Evolutionary conservation across 2,329 filamentous ascomycete species (phyloP), one percentile per base, ranked within the genome.

Genomic region (Gnomoniopsis smithogilvyi): DNA sequence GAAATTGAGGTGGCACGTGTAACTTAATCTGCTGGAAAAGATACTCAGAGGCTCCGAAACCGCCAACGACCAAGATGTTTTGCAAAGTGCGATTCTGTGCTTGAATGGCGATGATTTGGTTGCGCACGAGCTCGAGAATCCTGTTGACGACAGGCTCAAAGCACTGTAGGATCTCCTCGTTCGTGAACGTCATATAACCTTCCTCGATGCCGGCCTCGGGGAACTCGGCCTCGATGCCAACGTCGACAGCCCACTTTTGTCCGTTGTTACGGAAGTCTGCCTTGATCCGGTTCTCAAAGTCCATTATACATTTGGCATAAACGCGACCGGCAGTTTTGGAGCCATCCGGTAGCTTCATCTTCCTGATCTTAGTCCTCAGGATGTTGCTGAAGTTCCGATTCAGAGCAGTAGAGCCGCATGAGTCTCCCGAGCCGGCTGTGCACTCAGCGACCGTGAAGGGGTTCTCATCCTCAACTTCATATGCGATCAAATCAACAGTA

Each of bases 241-340:
- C 95, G 72, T 99, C 95, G 21, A 98, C 93, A 48, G 95, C 95
- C 95, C 95, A 98, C 75, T 98, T 98, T 76, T 98, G 94, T 52
- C 94, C 93, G 74, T 97, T 98, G 80, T 98, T 98, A 65, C 95
- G 87, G 88, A 99, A 99, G 75, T 98, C 95, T 52, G 95, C 95
- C 82, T 99, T 99, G 84, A 99, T 97, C 74, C 95, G 84, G 84
- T 98, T 98, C 80, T 99, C 95, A 69, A 99, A 99, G 76, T 99
- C 95, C 94, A 98, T 98, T 76, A 99, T 98, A 74, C 94, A 98
- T 79, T 98, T 98, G 66, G 94, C 94, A 74, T 98, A 98, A 56
- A 99, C 95, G 75, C 94, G 92, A 47, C 94, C 94, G n/a, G 95
- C 94, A 2, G 92, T 98, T 78, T 94, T 96, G 67, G 94, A 97